Percentiles rank a stretch among this genome's conserved stretches.
Conservation (phyloP, 2,329 filamentous ascomycete genomes). For the Parafenestella ontariensis region DNA sequence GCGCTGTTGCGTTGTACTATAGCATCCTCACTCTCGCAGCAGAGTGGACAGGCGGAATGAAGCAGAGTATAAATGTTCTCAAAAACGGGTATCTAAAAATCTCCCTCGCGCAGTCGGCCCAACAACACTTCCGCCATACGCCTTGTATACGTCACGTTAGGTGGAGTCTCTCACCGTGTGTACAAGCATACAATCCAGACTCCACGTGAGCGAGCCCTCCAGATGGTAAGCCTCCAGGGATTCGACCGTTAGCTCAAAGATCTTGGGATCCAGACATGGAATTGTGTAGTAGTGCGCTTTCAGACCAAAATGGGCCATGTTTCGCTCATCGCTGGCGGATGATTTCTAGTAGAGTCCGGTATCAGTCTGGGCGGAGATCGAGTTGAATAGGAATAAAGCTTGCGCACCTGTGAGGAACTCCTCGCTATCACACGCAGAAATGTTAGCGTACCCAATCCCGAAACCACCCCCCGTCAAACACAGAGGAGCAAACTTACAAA, state of each 20-base stretch:
- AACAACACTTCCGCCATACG: too few relatives aligned
- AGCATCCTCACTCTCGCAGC: neutral
- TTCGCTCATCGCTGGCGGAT: slow-evolving; percentile 45
- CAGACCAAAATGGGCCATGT: neutral
- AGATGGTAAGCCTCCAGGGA: neutral
- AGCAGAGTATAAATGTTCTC: neutral
- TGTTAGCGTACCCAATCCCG: slow-evolving; percentile 13
- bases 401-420: slow-evolving; percentile 64
- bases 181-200: neutral
- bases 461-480: neutral
- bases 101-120: neutral
- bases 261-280: neutral
- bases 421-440: slow-evolving; percentile 51
- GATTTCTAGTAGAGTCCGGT: slow-evolving; percentile 59
- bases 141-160: neutral
- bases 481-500: slow-evolving; percentile 56
- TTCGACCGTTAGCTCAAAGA: neutral
- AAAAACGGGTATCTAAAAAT: slow-evolving; percentile 14
- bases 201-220: slow-evolving; percentile 11
- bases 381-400: slow-evolving; percentile 62
- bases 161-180: neutral
- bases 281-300: neutral
- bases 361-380: slow-evolving; percentile 59
- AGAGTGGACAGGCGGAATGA: neutral
- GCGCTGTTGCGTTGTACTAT: too few relatives aligned